phyloP scores from a whole-genome alignment of 306 rosid species.

The Prunus dulcis region DNA sequence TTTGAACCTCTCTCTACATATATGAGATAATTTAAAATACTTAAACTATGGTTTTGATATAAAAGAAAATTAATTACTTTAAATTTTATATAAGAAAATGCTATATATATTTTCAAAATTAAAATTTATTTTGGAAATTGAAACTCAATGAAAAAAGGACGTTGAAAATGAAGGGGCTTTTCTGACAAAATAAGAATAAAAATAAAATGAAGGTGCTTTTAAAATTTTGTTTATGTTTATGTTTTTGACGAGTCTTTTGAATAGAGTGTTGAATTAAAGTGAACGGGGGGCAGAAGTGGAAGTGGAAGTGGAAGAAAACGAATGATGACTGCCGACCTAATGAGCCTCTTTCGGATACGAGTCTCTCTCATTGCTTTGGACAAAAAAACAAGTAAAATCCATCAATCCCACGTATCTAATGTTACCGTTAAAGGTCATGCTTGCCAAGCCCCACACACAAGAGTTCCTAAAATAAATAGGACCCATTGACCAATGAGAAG shows the following conservation, averaged over 20 bases:
- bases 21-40: too few species aligned
- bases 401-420: neutral
- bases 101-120: too few species aligned
- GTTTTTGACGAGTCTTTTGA: too few species aligned
- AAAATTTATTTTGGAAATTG: too few species aligned
- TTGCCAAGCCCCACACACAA: neutral
- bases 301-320: neutral
- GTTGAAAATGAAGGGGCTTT: too few species aligned
- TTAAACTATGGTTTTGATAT: too few species aligned
- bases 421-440: neutral
- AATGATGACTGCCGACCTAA: slow-evolving; percentile 17
- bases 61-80: too few species aligned
- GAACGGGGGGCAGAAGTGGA: neutral
- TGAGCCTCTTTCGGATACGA: neutral
- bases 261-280: neutral
- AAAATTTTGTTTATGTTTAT: neutral
- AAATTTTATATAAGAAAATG: too few species aligned
- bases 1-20: rapidly evolving
- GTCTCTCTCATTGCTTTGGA: neutral
- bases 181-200: too few species aligned
- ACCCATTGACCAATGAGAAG: neutral
- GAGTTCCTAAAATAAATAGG: neutral
- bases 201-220: too few species aligned
- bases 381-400: neutral
- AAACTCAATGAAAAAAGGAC: too few species aligned